Evolutionary conservation across 2,329 filamentous ascomycete genomes (phyloP), one percentile per base, ranked within the genome.

Genomic region (Fusarium chuoi): DNA sequence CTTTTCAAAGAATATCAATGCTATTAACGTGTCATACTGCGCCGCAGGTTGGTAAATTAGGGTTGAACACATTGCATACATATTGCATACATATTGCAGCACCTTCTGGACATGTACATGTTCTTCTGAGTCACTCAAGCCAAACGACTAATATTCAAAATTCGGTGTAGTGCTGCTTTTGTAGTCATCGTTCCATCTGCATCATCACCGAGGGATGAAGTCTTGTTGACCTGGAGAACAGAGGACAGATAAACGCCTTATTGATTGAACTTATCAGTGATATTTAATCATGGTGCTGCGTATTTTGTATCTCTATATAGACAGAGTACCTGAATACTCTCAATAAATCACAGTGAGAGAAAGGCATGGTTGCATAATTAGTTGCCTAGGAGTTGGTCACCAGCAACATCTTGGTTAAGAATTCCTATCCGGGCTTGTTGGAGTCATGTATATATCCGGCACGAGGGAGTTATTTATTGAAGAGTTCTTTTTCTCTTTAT

Each of bases 21-120:
- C 26, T 52, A 18, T 41, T 28, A 62, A 52, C 35, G 17, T 22
- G 52, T 67, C 64, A 68, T 26, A 41, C 45, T 46, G 18, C 38
- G 39, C 39, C 65, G 20, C 44, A 39, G 12, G n/a, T 5, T 22
- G 3, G 17, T 9, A 33, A 11, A n/a, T 12, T 36, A 24, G 14
- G 18, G 17, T 8, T 14, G 2, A 41, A 0, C 7, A 30, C 15
- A 24, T 11, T 24, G 11, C 22, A 9, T 24, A 2, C 5, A 11
- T 14, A 24, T 11, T 24, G 11, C 22, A 9, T 24, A 2, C 5
- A 11, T 14, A 7, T 51, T 24, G 8, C 1, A 35, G 12, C 30
- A 35, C 8, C 6, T 24, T 51, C 6, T 33, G 46, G 22, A 24
- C 11, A 15, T 24, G 22, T 33, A 33, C n/a, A 49, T 33, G 28